These are phyloP conservation scores for Physocladia obscura DNA, from an alignment of 192 early-diverging fungal genomes.

Conservation along the genomic window DNA sequence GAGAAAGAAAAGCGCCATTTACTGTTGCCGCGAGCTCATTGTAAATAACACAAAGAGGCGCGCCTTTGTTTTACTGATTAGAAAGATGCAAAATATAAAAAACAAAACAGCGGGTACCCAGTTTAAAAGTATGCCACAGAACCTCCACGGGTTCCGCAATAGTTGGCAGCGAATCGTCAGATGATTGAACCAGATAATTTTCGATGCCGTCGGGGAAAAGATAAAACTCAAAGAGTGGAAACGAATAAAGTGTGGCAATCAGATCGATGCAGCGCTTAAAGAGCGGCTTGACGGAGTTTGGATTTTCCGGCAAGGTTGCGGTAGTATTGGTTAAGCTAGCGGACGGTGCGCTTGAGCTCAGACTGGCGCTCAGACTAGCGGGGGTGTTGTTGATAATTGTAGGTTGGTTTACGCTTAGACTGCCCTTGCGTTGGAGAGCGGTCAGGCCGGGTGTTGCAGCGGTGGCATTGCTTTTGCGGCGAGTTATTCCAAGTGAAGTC, in stretches of 20 bases:
- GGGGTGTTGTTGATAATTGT: no score
- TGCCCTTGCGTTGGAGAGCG: no score
- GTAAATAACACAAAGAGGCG: conserved; percentile 49
- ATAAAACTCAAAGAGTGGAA: conserved; percentile 54
- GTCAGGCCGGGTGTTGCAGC: no score
- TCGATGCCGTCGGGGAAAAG: conserved; percentile 53
- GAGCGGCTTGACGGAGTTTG: conserved; percentile 36
- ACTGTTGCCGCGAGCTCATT: conserved; percentile 36
- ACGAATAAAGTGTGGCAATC: conserved; percentile 51
- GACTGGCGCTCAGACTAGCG: no score
- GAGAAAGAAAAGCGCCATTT: conserved; percentile 18
- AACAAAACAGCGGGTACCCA: conserved; percentile 6
- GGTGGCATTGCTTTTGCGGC: no score
- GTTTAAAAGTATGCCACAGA: conserved; percentile 47
- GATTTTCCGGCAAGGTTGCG: not conserved
- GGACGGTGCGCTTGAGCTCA: no score
- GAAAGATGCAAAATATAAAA: not conserved
- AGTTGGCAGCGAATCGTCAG: not conserved
- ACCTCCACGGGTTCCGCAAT: conserved; percentile 45
- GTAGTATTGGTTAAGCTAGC: no score
- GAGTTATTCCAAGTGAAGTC: no score
- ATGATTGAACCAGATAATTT: conserved; percentile 1
- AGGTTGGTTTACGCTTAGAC: no score
- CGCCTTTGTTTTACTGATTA: conserved; percentile 22
- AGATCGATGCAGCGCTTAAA: conserved; percentile 46